phyloP scores from a whole-genome alignment of 345 rosid genomes.

The Camelina sativa region DNA sequence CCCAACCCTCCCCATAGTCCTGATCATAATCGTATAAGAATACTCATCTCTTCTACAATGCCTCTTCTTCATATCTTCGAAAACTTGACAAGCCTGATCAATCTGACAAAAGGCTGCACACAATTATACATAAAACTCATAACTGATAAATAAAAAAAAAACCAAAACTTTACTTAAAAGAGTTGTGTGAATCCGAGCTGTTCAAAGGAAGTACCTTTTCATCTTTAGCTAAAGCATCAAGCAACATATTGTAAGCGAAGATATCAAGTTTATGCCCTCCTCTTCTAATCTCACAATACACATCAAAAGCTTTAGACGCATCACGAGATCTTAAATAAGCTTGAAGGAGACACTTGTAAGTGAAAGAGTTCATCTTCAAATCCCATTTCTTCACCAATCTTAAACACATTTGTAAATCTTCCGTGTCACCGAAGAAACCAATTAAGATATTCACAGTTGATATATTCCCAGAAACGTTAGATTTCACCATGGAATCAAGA shows the following conservation, averaged over 20 bases:
- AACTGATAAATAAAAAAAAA: not conserved
- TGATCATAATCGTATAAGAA: conserved; percentile 85
- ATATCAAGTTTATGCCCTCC: conserved; percentile 73
- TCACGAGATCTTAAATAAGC: conserved; percentile 76
- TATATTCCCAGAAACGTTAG: conserved; percentile 59
- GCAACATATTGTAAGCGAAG: conserved; percentile 84
- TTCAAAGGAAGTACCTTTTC: conserved; percentile 55
- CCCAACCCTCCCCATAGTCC: conserved; percentile 74
- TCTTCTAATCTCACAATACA: conserved; percentile 71
- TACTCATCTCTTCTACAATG: conserved; percentile 79
- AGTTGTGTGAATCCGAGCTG: not conserved
- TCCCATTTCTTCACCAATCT: conserved; percentile 73
- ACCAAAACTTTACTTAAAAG: not conserved
- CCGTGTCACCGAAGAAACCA: conserved; percentile 61
- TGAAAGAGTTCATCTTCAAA: conserved; percentile 73
- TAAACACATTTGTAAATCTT: conserved; percentile 63
- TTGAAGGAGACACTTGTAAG: conserved; percentile 82
- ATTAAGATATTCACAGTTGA: conserved; percentile 80
- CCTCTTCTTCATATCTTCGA: conserved; percentile 76
- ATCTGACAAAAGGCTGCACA: conserved; percentile 74
- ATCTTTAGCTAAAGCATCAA: conserved; percentile 87
- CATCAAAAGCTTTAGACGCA: conserved; percentile 55
- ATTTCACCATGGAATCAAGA: conserved; percentile 64
- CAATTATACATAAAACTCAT: conserved; percentile 59
- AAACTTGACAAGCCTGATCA: conserved; percentile 69